Percentiles rank a stretch among this genome's conserved stretches.
Evolutionary conservation across 352 stramenopile species (phyloP).

Genomic region (Pythium aphanidermatum): DNA sequence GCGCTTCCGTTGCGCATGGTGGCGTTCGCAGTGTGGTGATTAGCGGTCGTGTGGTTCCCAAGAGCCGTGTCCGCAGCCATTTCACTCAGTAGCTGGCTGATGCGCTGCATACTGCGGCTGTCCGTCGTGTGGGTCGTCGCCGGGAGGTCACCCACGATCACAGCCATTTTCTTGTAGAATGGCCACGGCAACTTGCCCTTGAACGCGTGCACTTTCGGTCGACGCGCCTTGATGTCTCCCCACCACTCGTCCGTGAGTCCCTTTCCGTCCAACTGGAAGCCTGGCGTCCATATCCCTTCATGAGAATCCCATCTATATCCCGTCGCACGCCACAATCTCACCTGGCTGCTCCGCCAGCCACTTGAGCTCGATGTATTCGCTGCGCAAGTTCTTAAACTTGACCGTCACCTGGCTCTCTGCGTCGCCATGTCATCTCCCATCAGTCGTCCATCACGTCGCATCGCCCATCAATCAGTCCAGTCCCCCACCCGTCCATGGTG

Average conservation of each 20-base stretch:
- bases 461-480: background rate
- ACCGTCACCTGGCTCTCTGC: conserved; percentile 46
- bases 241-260: conserved; percentile 44
- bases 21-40: background rate
- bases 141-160: conserved; percentile 31
- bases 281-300: conserved; percentile 1
- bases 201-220: conserved; percentile 47
- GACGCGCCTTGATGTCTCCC: conserved; percentile 28
- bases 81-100: conserved; percentile 20
- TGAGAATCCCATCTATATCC: background rate
- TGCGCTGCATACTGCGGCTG: conserved; percentile 11
- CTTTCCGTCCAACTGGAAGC: conserved; percentile 28
- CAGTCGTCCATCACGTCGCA: too few relatives aligned
- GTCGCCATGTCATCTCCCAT: too few relatives aligned
- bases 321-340: background rate
- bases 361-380: conserved; percentile 39
- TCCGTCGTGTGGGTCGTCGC: conserved; percentile 11
- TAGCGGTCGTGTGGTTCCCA: background rate
- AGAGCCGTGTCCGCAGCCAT: conserved; percentile 3
- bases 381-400: conserved; percentile 65
- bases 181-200: conserved; percentile 52
- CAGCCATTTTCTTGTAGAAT: conserved; percentile 37
- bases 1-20: background rate
- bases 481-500: conserved; percentile 30
- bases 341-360: conserved; percentile 41